These are phyloP conservation scores for Ilyonectria sp. DNA, from an alignment of 2,329 filamentous ascomycete genomes.

Conservation along the genomic window DNA sequence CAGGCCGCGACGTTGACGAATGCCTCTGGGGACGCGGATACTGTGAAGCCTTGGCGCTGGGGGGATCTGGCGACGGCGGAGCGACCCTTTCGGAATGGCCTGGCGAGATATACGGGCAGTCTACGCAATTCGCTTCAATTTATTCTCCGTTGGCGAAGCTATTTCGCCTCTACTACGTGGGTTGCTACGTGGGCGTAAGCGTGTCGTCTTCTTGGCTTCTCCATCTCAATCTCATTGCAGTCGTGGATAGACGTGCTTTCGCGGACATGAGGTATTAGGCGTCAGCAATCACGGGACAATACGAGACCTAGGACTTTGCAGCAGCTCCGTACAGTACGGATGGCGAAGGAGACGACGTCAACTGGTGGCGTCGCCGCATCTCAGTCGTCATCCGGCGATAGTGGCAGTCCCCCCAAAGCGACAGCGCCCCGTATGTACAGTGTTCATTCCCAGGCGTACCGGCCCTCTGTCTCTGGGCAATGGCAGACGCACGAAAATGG, in stretches of 20 bases:
- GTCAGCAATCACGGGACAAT: not conserved
- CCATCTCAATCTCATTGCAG: not conserved
- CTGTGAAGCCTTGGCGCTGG: slow-evolving; percentile 7
- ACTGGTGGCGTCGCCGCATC: slow-evolving; percentile 26
- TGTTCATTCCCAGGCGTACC: not conserved
- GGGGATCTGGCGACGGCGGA: slow-evolving; percentile 11
- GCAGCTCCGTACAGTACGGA: slow-evolving; percentile 10
- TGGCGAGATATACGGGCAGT: not conserved
- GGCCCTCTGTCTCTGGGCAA: not conserved
- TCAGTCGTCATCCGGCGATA: slow-evolving; percentile 25
- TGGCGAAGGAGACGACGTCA: slow-evolving; percentile 19
- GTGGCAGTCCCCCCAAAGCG: not conserved
- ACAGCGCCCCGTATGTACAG: not conserved
- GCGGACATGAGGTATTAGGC: slow-evolving; percentile 6
- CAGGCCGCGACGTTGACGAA: slow-evolving; percentile 27
- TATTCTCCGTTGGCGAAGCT: slow-evolving; percentile 12
- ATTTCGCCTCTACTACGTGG: slow-evolving; percentile 22
- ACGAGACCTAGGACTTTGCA: slow-evolving; percentile 4
- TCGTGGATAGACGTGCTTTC: slow-evolving; percentile 6
- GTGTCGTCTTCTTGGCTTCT: not conserved
- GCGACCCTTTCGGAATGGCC: slow-evolving; percentile 18
- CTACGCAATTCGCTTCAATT: slow-evolving; percentile 23
- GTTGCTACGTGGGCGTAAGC: slow-evolving; percentile 21
- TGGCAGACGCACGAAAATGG: slow-evolving; percentile 18
- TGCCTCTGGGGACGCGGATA: slow-evolving; percentile 13